These are phyloP conservation scores for Camellia lanceoleosa DNA, from an alignment of 148 eudicot genomes.

Conservation along the genomic window DNA sequence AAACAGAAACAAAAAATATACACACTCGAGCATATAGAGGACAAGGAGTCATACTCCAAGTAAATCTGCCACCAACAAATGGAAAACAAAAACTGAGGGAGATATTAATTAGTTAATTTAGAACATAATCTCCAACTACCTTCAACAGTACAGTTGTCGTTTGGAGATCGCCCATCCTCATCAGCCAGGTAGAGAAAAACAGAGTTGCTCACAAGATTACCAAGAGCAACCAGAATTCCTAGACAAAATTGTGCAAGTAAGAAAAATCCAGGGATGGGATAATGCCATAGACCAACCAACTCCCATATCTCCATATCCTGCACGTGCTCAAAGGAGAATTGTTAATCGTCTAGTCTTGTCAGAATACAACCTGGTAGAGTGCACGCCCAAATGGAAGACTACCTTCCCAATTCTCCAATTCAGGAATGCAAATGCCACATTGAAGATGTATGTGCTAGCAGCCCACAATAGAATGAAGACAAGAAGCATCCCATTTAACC, in stretches of 20 bases:
- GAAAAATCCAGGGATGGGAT: conserved; percentile 88
- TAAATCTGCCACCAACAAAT: neutral
- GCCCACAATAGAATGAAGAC: conserved; percentile 97
- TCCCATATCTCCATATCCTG: conserved; percentile 98
- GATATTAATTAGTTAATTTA: neutral
- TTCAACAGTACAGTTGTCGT: conserved; percentile 53
- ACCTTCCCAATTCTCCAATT: conserved; percentile 78
- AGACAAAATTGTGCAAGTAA: conserved; percentile 93
- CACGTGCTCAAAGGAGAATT: conserved; percentile 17
- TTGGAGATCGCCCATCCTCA: conserved; percentile 52
- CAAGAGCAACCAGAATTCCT: conserved; percentile 86
- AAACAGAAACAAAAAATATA: neutral
- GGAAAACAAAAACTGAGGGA: neutral
- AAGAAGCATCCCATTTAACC: conserved; percentile 86
- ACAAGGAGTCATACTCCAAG: neutral
- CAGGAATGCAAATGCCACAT: conserved; percentile 73
- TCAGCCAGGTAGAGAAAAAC: conserved; percentile 74
- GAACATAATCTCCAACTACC: conserved; percentile 37
- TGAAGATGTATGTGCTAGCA: conserved; percentile 80
- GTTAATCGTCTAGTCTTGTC: neutral
- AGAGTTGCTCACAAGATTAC: conserved; percentile 93
- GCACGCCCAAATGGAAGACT: conserved; percentile 18
- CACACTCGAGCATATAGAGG: neutral
- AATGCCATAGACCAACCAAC: conserved; percentile 95
- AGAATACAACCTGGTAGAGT: neutral